These are phyloP conservation scores for Xylariaceae sp. DNA, from an alignment of 2,329 filamentous ascomycete species.

Conservation along the genomic window DNA sequence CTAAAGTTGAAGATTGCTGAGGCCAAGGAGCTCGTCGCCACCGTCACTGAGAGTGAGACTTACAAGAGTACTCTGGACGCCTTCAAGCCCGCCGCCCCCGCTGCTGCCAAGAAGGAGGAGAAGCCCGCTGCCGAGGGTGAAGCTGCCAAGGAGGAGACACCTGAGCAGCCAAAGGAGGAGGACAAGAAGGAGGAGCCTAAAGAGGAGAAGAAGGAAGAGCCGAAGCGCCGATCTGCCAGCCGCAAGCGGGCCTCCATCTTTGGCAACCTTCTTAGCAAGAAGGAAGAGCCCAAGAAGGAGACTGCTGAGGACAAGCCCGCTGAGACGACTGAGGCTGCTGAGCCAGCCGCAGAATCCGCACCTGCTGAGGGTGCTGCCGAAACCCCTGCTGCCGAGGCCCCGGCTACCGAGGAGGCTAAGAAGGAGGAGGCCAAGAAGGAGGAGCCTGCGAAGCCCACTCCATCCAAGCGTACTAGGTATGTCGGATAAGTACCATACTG, in stretches of 20 bases:
- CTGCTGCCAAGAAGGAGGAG: constrained; percentile 48
- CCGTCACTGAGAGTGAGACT: constrained; percentile 74
- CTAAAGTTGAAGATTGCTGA: constrained; percentile 81
- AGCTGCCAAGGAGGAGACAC: constrained; percentile 41
- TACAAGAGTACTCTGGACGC: constrained; percentile 88
- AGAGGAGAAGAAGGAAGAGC: constrained; percentile 60
- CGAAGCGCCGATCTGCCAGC: constrained; percentile 65
- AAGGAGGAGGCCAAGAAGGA: constrained; percentile 38
- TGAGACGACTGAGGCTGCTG: constrained; percentile 40
- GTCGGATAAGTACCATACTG: constrained; percentile 35
- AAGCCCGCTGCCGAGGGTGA: constrained; percentile 46
- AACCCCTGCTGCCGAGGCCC: constrained; percentile 37
- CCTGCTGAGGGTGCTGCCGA: constrained; percentile 18
- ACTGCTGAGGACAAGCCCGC: constrained; percentile 44
- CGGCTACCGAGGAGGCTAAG: constrained; percentile 36
- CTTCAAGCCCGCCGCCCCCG: constrained; percentile 56
- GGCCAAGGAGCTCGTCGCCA: constrained; percentile 78
- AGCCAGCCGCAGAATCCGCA: constrained; percentile 42
- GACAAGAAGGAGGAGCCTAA: constrained; percentile 52
- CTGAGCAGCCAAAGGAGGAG: constrained; percentile 38
- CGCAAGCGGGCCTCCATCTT: constrained; percentile 70
- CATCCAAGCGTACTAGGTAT: constrained; percentile 57
- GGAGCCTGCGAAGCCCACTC: constrained; percentile 50
- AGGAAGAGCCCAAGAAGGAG: constrained; percentile 50
- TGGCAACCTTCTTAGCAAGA: constrained; percentile 57